Base-by-base conservation (phyloP, 2,329 filamentous ascomycete species). In the Venturia oleaginea region DNA sequence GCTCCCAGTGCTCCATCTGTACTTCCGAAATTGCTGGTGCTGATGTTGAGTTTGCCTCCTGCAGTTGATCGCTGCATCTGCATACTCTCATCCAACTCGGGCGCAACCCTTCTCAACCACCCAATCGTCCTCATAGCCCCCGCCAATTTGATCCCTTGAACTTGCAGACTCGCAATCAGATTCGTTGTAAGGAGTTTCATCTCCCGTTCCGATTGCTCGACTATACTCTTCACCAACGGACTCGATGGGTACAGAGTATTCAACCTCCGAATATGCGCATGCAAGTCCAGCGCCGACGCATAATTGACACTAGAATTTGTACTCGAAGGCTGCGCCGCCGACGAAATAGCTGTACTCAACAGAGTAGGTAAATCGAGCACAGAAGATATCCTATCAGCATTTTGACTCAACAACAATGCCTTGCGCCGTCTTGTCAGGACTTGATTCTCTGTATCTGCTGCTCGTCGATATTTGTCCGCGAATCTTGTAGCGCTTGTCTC, bases 181-280 rank as follows among this genome's bases (percentile, higher is more conserved):
- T 94, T 92, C 10, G 87, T 86, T 0, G 91, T 91, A 85, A 97
- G 91, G 65, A 89, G 86, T 70, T 90, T 89, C 83, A 97, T 96
- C 43, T 91, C 90, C 63, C 86, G 86, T 70, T 96, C 91, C 11
- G 93, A 90, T 73, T 97, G 91, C 2, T 77, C 73, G 11, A 86
- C 82, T 24, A 97, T 87, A 30, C 88, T 87, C 22, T 81, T 81
- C 32, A 97, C 83, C 54, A 97, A 79, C 0, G 84, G 79, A 0
- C 92, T 96, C 62, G 87, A 81, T 0, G 92, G 89, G 73, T 97
- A 96, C 34, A 97, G 80, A 0, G 86, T 85, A 66, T 92, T 86
- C 6, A 99, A 81, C 8, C 94, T 86, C 69, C 91, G 90, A 72
- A 97, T 94, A 73, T 97, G 94, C n/a, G 90, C 88, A 72, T 96